Evolutionary conservation across 106 monocot genomes (phyloP), one percentile per base, ranked within the genome.

Genomic region (Dactylorhiza incarnata): DNA sequence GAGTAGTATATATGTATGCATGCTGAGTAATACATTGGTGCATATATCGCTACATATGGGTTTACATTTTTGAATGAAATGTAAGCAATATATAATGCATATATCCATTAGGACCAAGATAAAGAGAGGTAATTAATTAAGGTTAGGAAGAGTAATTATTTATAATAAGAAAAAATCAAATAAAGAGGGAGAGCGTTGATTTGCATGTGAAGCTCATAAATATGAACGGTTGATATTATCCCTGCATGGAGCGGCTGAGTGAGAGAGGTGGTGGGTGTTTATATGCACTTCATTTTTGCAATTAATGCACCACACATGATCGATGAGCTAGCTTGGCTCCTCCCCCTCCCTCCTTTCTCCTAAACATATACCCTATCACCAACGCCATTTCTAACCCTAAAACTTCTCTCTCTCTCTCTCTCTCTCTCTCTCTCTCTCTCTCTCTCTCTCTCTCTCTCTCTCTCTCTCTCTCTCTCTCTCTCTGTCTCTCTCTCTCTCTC

Each of bases 171-270:
- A 29, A 29, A 1, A 29, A 29, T 29, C 2, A 29, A 29, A 0
- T 2, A 29, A 29, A 1, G 29, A 29, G 1, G 11, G 65, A 26
- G 65, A 65, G 26, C 49, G 71, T 49, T 49, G 72, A 50, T 80
- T 80, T 55, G 78, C 87, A 83, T 87, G 87, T 87, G 87, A 87
- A 83, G 72, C 78, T 54, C 73, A 75, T 87, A 87, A 87, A 81
- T 83, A 68, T 75, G 58, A 58, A 46, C 48, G 22, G 75, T 46
- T 48, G 76, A 73, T 56, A 69, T 69, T 9, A 29, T 29, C 29
- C 29, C 16, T 65, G 65, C 65, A 65, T 65, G 65, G 26, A 65
- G 9, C 11, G 69, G 45, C 17, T 45, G 45, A 69, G 15, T 46
- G 71, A 71, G 71, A 46, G 75, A n/a, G 45, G 81, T 73, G 71